Conservation (phyloP, 2,329 filamentous ascomycete species). For the Pseudogymnoascus sp. region DNA sequence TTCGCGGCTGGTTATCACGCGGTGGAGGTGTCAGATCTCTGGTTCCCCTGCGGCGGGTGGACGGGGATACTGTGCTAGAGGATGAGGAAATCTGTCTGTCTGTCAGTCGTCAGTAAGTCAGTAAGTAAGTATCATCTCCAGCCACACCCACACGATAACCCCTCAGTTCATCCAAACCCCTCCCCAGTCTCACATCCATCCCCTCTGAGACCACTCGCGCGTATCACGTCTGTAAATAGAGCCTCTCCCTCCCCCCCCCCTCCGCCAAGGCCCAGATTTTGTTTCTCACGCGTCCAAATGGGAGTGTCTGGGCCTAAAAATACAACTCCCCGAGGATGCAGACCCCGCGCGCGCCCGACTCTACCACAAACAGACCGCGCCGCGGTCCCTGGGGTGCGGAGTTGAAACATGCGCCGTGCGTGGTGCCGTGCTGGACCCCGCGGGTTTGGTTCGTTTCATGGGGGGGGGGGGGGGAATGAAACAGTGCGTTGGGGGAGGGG, state of each 20-base stretch:
- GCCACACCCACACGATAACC: too few relatives aligned
- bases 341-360: too few relatives aligned
- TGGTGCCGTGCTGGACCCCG: neutral
- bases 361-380: neutral
- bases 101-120: neutral
- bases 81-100: too few relatives aligned
- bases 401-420: neutral
- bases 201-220: neutral
- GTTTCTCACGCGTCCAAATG: too few relatives aligned
- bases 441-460: neutral
- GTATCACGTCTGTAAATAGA: neutral
- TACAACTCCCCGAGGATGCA: too few relatives aligned
- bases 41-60: too few relatives aligned
- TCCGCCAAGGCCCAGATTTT: too few relatives aligned
- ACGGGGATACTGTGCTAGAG: too few relatives aligned
- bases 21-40: neutral
- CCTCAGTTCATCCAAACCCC: neutral
- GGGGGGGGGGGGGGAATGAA: neutral
- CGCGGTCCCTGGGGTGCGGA: neutral
- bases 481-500: neutral
- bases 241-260: too few relatives aligned
- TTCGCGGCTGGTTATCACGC: neutral
- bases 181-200: neutral
- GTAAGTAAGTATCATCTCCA: too few relatives aligned
- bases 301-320: neutral